Evolutionary conservation across 495 filamentous ascomycete species (phyloP), one percentile per base, ranked within the genome.

Genomic region (Haplographium delicatum): DNA sequence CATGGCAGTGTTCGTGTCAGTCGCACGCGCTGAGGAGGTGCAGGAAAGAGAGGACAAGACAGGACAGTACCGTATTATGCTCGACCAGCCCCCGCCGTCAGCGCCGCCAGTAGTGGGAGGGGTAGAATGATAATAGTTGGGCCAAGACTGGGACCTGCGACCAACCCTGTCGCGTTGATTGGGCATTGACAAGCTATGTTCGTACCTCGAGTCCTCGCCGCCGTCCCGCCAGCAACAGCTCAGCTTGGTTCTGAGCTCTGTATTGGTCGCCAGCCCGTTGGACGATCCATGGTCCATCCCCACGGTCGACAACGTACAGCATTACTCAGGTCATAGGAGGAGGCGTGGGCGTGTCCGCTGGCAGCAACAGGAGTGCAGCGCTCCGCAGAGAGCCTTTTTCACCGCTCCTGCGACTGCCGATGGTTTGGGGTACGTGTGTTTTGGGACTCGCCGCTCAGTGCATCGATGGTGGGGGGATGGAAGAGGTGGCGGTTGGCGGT

Each of bases 391-490:
- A n/a, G n/a, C n/a, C n/a, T n/a, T n/a, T 47, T 47, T 47, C 44
- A 47, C 44, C 44, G 44, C 44, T 37, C n/a, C 34, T 47, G 44
- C 44, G 44, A 47, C 27, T 47, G 28, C 44, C 28, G 28, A 35
- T 38, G 35, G 6, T n/a, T n/a, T n/a, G n/a, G n/a, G n/a, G n/a
- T n/a, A n/a, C n/a, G n/a, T n/a, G n/a, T n/a, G n/a, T n/a, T n/a
- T n/a, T n/a, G n/a, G n/a, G n/a, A n/a, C n/a, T n/a, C n/a, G n/a
- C n/a, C n/a, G n/a, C n/a, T n/a, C n/a, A n/a, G n/a, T n/a, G n/a
- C n/a, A n/a, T n/a, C n/a, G n/a, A n/a, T n/a, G n/a, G n/a, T n/a
- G n/a, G n/a, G n/a, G n/a, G n/a, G n/a, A n/a, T n/a, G n/a, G n/a
- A n/a, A n/a, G n/a, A n/a, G n/a, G n/a, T n/a, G n/a, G n/a, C n/a